Conservation (phyloP, 2,329 filamentous ascomycete genomes). For the Colletotrichum viniferum region DNA sequence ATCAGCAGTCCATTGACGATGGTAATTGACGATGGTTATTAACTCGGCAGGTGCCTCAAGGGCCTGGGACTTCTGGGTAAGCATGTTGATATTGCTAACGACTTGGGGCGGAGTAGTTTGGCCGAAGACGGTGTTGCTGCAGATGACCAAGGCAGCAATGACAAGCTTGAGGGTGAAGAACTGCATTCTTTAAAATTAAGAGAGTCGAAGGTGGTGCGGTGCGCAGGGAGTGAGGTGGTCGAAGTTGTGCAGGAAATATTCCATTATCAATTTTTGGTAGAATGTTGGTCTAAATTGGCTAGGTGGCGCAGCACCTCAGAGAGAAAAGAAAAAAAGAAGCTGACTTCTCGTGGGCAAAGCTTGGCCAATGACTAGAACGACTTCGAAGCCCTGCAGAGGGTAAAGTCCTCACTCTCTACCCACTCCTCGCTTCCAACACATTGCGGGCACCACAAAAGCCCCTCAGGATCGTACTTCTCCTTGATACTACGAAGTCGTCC, state of each 20-base stretch:
- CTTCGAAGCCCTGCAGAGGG: background rate
- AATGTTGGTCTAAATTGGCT: background rate
- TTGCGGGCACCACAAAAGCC: background rate
- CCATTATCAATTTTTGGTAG: background rate
- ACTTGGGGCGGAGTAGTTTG: constrained; percentile 24
- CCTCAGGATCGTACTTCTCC: constrained; percentile 30
- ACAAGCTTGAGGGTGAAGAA: constrained; percentile 21
- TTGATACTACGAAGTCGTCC: constrained; percentile 29
- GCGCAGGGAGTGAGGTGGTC: too few species aligned
- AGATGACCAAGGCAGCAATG: constrained; percentile 21
- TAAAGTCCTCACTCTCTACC: background rate
- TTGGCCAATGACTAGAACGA: background rate
- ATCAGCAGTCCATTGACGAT: constrained; percentile 30
- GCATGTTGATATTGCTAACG: constrained; percentile 24
- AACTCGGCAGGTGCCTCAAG: constrained; percentile 30
- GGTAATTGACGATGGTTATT: too few species aligned
- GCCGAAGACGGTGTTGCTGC: constrained; percentile 20
- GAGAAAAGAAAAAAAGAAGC: background rate
- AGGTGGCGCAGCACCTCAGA: background rate
- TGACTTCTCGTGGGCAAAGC: background rate
- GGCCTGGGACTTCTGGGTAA: constrained; percentile 29
- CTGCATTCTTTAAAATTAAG: constrained; percentile 15
- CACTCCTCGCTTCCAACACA: background rate
- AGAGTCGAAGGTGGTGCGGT: too few species aligned
- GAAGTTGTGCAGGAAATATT: background rate